Base-by-base conservation (phyloP, 2,329 filamentous ascomycete species). In the Juglanconis juglandina region DNA sequence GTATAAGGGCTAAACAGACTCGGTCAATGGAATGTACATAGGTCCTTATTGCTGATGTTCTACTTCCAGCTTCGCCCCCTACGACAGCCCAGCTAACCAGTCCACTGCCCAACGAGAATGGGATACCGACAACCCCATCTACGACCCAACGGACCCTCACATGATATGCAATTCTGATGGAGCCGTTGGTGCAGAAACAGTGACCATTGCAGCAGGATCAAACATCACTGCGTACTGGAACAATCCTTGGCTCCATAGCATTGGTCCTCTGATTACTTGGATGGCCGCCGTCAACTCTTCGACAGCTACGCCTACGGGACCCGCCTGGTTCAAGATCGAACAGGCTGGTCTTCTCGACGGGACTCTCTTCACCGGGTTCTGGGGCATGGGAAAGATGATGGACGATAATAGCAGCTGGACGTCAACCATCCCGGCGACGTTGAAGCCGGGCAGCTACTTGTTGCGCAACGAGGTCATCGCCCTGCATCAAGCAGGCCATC, bases 321-420 rank as follows among this genome's bases (percentile, higher is more conserved):
- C 87, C 35, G 72, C 81, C 64, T 88, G 82, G 72, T 84, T 87
- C 79, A 89, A 89, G 79, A 87, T 89, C 61, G 79, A 81, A 44
- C 79, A 79, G 58, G 76, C 71, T 39, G 87, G 86, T 59, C 77
- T 85, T 64, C 73, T 81, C 61, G 69, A 75, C 62, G 75, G 73
- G 49, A 75, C 68, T 53, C 69, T 71, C 77, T 56, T 56, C 0
- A 47, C 44, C 17, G 79, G 79, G 17, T 72, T 69, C 47, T 87
- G 83, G 83, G 84, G 81, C 56, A 71, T 79, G 42, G 81, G 85
- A 66, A 68, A 73, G 59, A 68, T 82, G 64, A 74, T 79, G 58
- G 66, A 66, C 42, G 77, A 79, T 71, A 75, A 75, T 67, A 70
- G 73, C 66, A 74, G 73, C 63, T 79, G 76, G 73, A 72, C 75